These are phyloP conservation scores for Mortierella sp. DNA, from an alignment of 371 early-diverging fungal species.

Conservation along the genomic window DNA sequence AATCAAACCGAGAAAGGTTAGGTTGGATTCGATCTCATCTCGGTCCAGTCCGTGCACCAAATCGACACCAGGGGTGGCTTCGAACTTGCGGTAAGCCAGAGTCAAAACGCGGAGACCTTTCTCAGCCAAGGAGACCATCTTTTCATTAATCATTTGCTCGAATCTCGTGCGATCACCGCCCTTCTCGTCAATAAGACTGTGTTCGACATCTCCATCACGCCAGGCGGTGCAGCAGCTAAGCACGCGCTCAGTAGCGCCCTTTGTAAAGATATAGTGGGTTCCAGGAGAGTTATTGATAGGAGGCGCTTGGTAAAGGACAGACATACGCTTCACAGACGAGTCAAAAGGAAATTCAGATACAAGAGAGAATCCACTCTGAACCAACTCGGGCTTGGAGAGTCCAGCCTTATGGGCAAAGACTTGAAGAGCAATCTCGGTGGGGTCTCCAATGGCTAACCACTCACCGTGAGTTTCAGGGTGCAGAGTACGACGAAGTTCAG, in stretches of 20 bases:
- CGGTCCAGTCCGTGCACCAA: conserved; percentile 68
- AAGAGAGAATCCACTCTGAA: conserved; percentile 67
- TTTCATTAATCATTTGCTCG: conserved; percentile 54
- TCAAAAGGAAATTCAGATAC: conserved; percentile 78
- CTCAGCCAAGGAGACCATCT: conserved; percentile 28
- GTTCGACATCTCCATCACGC: conserved; percentile 64
- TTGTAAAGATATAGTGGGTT: conserved; percentile 60
- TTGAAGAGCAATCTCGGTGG: conserved; percentile 83
- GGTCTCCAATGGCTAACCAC: conserved; percentile 86
- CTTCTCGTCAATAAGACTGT: conserved; percentile 29
- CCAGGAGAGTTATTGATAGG: conserved; percentile 7
- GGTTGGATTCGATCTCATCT: conserved; percentile 76
- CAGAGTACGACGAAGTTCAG: conserved; percentile 65
- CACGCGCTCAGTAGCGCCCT: conserved; percentile 87
- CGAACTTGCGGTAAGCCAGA: conserved; percentile 70
- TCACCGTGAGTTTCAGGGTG: conserved; percentile 68
- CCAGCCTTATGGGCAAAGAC: conserved; percentile 77
- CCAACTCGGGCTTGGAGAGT: conserved; percentile 70
- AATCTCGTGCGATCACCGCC: conserved; percentile 43
- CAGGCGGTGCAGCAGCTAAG: conserved; percentile 69
- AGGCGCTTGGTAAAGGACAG: conserved; percentile 33
- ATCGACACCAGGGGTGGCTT: conserved; percentile 57
- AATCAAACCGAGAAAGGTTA: conserved; percentile 92
- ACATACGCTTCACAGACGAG: conserved; percentile 90
- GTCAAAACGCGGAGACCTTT: conserved; percentile 71